These are phyloP conservation scores for Raphanus hybrid DNA, from an alignment of 441 rosid species.

Conservation along the genomic window DNA sequence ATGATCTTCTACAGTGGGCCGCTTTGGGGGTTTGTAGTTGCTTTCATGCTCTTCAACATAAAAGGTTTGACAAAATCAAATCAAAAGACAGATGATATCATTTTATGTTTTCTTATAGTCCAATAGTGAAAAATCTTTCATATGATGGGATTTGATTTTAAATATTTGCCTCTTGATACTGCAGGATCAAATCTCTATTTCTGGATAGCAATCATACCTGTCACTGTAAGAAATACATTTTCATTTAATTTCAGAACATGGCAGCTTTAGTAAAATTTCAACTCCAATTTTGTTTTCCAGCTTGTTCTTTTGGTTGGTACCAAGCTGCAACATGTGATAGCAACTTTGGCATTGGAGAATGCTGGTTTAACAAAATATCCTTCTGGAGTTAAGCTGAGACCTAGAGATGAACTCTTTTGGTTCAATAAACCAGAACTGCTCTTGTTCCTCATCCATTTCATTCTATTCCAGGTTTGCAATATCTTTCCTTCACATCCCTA, in stretches of 20 bases:
- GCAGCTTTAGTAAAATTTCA: too few relatives aligned
- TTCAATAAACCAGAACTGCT: conserved; percentile 67
- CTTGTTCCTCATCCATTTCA: conserved; percentile 64
- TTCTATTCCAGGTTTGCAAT: conserved; percentile 66
- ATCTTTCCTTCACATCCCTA: background rate
- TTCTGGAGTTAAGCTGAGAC: conserved; percentile 52
- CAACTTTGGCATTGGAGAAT: conserved; percentile 67
- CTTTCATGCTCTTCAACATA: conserved; percentile 87
- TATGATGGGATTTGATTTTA: background rate
- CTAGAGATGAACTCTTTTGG: conserved; percentile 76
- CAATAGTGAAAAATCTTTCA: background rate
- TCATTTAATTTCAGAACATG: conserved; percentile 5
- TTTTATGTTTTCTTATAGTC: background rate
- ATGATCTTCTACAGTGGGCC: conserved; percentile 67
- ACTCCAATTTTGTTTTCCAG: conserved; percentile 38
- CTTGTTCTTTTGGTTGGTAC: conserved; percentile 66
- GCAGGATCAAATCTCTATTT: conserved; percentile 95
- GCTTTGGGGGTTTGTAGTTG: conserved; percentile 92
- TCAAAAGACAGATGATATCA: background rate
- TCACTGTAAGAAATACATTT: conserved; percentile 61
- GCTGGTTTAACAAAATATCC: conserved; percentile 52
- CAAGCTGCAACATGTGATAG: conserved; percentile 70
- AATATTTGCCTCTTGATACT: conserved; percentile 15
- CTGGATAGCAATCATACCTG: conserved; percentile 93
- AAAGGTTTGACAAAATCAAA: conserved; percentile 53